Evolutionary conservation across 2,329 filamentous ascomycete genomes (phyloP).

Genomic region (Nothophoma quercina): DNA sequence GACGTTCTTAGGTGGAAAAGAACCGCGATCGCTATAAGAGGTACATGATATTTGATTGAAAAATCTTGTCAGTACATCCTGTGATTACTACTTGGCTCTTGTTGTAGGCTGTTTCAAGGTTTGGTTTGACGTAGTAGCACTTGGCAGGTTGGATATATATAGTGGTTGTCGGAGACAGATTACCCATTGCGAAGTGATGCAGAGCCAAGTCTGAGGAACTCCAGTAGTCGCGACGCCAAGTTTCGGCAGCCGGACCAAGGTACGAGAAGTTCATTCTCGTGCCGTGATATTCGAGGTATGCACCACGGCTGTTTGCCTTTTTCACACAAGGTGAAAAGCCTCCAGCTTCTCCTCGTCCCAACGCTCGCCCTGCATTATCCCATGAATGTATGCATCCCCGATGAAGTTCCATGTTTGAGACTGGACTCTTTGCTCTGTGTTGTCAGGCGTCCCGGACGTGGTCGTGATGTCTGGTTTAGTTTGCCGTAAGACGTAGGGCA

Average conservation of each 20-base stretch:
- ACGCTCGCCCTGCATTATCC: not conserved
- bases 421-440: not conserved
- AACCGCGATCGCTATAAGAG: not conserved
- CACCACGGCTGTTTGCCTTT: not conserved
- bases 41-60: slow-evolving; percentile 1
- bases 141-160: slow-evolving; percentile 17
- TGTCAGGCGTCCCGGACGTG: not conserved
- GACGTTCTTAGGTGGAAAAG: slow-evolving; percentile 24
- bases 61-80: slow-evolving; percentile 3
- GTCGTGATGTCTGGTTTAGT: not conserved
- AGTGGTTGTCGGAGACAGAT: slow-evolving; percentile 14
- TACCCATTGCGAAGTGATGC: not conserved
- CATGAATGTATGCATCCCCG: not conserved
- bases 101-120: not conserved
- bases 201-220: slow-evolving; percentile 15
- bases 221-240: not conserved
- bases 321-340: not conserved
- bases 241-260: not conserved
- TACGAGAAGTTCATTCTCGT: too few relatives aligned
- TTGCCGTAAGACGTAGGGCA: not conserved
- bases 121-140: slow-evolving; percentile 8
- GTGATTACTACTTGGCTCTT: not conserved
- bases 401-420: not conserved
- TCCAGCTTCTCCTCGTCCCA: not conserved
- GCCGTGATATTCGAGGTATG: too few relatives aligned